phyloP scores from a whole-genome alignment of 1,284 basidiomycete species.

The Fistulinella cinereoalba region DNA sequence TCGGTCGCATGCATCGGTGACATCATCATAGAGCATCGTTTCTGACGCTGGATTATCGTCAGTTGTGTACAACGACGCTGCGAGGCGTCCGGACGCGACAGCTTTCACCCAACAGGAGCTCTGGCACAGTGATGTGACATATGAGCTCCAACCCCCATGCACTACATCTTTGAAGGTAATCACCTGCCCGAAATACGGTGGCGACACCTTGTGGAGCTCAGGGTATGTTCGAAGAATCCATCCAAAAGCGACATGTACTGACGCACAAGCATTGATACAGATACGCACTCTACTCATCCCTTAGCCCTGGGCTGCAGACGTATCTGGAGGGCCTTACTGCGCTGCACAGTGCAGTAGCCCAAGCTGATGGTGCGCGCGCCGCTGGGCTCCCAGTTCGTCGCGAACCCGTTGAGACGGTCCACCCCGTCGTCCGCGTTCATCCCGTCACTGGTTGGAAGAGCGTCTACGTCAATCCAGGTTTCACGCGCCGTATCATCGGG shows the following conservation, averaged over 20 bases:
- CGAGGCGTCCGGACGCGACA: conserved; percentile 64
- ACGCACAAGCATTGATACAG: conserved; percentile 33
- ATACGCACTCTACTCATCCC: conserved; percentile 67
- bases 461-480: conserved; percentile 72
- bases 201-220: conserved; percentile 71
- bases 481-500: conserved; percentile 68
- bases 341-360: conserved; percentile 65
- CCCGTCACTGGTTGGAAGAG: conserved; percentile 82
- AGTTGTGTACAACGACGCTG: conserved; percentile 71
- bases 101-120: conserved; percentile 75
- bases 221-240: conserved; percentile 45
- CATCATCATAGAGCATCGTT: not conserved
- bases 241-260: no score
- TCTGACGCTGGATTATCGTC: conserved; percentile 10
- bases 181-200: conserved; percentile 61
- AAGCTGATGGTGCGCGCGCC: conserved; percentile 64
- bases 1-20: conserved; percentile 34
- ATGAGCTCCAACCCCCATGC: conserved; percentile 73
- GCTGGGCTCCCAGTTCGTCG: conserved; percentile 65
- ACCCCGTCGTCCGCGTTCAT: conserved; percentile 70
- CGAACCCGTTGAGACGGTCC: conserved; percentile 65
- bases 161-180: conserved; percentile 68
- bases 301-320: conserved; percentile 63
- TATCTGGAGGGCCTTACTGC: conserved; percentile 66
- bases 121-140: conserved; percentile 82